Conservation (phyloP, 495 filamentous ascomycete species). For the Extremus antarcticus region DNA sequence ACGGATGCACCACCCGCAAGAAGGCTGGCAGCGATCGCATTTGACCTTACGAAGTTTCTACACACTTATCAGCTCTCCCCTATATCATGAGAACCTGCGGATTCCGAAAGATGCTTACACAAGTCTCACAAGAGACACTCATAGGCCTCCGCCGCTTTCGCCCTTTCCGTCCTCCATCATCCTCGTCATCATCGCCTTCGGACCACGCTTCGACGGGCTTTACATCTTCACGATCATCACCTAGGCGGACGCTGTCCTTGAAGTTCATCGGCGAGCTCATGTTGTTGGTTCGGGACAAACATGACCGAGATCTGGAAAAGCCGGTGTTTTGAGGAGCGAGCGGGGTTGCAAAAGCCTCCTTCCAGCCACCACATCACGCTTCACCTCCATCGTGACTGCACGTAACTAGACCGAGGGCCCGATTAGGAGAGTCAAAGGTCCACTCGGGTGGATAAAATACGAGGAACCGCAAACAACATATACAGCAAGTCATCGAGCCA, state of each 20-base stretch:
- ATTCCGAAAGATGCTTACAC: not conserved
- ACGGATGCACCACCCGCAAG: constrained; percentile 78
- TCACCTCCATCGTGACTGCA: no score
- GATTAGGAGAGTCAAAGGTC: no score
- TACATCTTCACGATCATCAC: not conserved
- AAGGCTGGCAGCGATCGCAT: constrained; percentile 60
- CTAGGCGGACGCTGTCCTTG: not conserved
- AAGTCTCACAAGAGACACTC: not conserved
- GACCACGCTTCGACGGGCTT: constrained; percentile 8
- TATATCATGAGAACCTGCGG: not conserved
- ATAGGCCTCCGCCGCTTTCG: constrained; percentile 11
- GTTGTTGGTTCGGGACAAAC: not conserved
- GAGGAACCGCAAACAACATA: no score
- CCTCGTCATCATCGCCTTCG: not conserved
- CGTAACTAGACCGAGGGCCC: no score
- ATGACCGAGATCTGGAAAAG: not conserved
- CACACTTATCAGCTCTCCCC: constrained; percentile 67
- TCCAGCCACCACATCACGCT: no score
- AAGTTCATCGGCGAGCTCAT: not conserved
- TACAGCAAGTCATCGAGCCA: no score
- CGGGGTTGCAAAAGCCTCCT: no score
- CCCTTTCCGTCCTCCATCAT: constrained; percentile 13
- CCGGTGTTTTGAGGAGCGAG: not conserved
- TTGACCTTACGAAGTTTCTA: constrained; percentile 58
- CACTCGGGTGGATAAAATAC: no score